Base-by-base conservation (phyloP, 2,329 filamentous ascomycete species). In the Alternaria longipes region DNA sequence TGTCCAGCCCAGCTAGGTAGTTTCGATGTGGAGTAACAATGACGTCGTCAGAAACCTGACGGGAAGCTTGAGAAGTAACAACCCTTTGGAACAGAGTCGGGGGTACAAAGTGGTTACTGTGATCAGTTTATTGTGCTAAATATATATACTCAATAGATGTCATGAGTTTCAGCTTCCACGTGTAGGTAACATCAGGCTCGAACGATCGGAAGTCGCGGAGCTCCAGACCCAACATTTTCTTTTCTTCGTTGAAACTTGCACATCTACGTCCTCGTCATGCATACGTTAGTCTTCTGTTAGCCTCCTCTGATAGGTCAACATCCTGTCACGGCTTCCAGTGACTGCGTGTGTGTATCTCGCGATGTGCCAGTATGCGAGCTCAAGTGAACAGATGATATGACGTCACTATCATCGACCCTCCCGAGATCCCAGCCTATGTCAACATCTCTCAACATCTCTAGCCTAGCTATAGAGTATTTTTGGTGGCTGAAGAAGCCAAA, bases 161-260 rank as follows among this genome's bases (percentile, higher is more conserved):
- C 26, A 41, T 46, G 24, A 41, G 16, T 45, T 16, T 36, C 26
- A 50, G 20, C 38, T 38, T 41, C 36, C 26, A 42, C 40, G n/a
- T 58, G 22, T 24, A 51, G 18, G 22, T 38, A 54, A 8, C 9
- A 28, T 46, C 32, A 45, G 20, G 34, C 51, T 70, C 62, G 66
- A 65, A 67, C 53, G 56, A 64, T 65, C 66, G 66, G 66, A 69
- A 67, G 61, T 67, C 38, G 56, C 64, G 64, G 68, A 60, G 62
- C 51, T 49, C 30, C 42, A 20, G 34, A 51, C 42, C 26, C 41
- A 56, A 56, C 42, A 40, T 49, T 45, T 45, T 53, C 34, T 30
- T 50, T 42, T 47, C 24, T n/a, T 14, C 24, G 16, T 26, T 22
- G 12, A 45, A 42, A 40, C 44, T 20, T 54, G 47, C 36, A 16